Percentiles rank a stretch among this genome's conserved stretches.
These are phyloP conservation scores for Conoideocrella luteorostrata DNA, from an alignment of 2,329 filamentous ascomycete genomes.

Conservation along the genomic window DNA sequence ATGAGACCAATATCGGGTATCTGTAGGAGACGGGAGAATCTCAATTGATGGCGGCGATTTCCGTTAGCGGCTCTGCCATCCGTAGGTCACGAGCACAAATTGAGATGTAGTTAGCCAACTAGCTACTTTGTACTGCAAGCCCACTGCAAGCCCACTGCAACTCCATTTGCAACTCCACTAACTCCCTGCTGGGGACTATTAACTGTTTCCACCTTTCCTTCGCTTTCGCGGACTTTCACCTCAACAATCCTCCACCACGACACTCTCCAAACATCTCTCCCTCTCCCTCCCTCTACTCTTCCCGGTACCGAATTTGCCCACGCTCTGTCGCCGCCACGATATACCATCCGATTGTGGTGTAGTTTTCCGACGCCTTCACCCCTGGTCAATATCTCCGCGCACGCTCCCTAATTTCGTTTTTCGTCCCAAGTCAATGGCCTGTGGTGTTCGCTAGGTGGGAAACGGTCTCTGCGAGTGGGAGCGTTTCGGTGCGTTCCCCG, in stretches of 20 bases:
- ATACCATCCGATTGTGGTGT: neutral
- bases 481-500: constrained; percentile 38
- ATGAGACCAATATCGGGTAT: too few relatives aligned
- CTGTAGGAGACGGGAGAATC: too few relatives aligned
- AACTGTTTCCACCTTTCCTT: too few relatives aligned
- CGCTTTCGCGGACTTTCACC: too few relatives aligned
- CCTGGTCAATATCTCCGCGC: constrained; percentile 1
- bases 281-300: neutral
- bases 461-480: constrained; percentile 53
- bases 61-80: too few relatives aligned
- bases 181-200: too few relatives aligned
- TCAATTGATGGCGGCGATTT: too few relatives aligned
- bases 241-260: constrained; percentile 3
- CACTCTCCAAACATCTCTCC: neutral
- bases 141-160: too few relatives aligned
- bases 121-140: too few relatives aligned
- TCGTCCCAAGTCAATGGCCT: constrained; percentile 46
- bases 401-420: constrained; percentile 12
- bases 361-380: constrained; percentile 3
- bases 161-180: too few relatives aligned
- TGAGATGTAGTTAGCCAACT: too few relatives aligned
- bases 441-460: constrained; percentile 47
- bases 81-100: too few relatives aligned
- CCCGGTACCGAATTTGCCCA: neutral
- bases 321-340: neutral